These are phyloP conservation scores for Colletotrichum liriopes DNA, from an alignment of 2,329 filamentous ascomycete species.

Conservation along the genomic window DNA sequence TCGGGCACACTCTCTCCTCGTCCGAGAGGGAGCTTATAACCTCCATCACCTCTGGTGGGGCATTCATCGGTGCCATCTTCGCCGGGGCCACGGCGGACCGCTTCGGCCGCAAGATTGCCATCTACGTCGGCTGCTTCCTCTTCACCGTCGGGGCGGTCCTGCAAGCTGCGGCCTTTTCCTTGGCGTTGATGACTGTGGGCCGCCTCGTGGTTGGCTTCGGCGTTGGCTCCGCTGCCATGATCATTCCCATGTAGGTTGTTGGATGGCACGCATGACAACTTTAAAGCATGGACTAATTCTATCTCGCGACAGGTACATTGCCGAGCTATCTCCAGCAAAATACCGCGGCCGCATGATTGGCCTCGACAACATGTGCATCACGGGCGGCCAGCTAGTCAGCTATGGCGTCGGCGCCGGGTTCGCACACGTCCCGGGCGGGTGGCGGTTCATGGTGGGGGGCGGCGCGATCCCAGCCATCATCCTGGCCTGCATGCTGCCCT, in stretches of 20 bases:
- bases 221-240: slow-evolving; percentile 64
- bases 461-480: slow-evolving; percentile 64
- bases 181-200: slow-evolving; percentile 47
- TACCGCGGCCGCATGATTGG: slow-evolving; percentile 65
- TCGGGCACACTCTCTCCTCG: slow-evolving; percentile 57
- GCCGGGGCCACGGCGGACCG: slow-evolving; percentile 45
- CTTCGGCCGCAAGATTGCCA: slow-evolving; percentile 56
- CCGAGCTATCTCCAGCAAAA: slow-evolving; percentile 65
- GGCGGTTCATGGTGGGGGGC: slow-evolving; percentile 65
- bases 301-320: slow-evolving; percentile 57
- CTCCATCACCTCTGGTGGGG: slow-evolving; percentile 63
- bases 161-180: slow-evolving; percentile 3
- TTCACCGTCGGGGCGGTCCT: slow-evolving; percentile 40
- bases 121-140: slow-evolving; percentile 56
- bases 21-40: slow-evolving; percentile 67
- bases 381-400: slow-evolving; percentile 57
- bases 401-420: slow-evolving; percentile 60
- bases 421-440: slow-evolving; percentile 59
- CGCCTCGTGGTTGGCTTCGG: slow-evolving; percentile 59
- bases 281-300: neutral
- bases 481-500: slow-evolving; percentile 58
- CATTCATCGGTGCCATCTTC: slow-evolving; percentile 45
- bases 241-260: slow-evolving; percentile 51
- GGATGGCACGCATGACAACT: neutral
- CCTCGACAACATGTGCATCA: slow-evolving; percentile 64